Evolutionary conservation across 768 basidiomycete genomes (phyloP).

Genomic region (Galerina marginata): DNA sequence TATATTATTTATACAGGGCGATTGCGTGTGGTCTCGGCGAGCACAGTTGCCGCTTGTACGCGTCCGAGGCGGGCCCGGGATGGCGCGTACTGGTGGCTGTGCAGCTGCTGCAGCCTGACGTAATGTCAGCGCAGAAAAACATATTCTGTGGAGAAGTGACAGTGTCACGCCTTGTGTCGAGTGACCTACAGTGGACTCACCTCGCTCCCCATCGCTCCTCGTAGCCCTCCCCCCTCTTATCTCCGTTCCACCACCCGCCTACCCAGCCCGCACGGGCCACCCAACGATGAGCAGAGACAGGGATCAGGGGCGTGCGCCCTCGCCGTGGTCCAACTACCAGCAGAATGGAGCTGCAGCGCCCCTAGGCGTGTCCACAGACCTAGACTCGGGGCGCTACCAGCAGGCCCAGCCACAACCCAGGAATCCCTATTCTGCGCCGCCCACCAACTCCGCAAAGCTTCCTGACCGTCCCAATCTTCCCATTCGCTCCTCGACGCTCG

Average conservation of each 20-base stretch:
- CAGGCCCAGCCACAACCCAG: slow-evolving; percentile 23
- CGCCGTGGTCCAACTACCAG: slow-evolving; percentile 39
- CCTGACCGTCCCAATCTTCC: slow-evolving; percentile 62
- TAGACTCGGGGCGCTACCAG: slow-evolving; percentile 19
- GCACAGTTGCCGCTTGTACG: slow-evolving; percentile 1
- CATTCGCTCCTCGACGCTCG: slow-evolving; percentile 68
- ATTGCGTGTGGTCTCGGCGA: slow-evolving; percentile 18
- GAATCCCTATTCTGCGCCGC: slow-evolving; percentile 41
- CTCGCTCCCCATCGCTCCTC: background rate
- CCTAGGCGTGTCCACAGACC: slow-evolving; percentile 31
- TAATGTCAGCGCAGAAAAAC: background rate
- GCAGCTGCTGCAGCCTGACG: too few species aligned
- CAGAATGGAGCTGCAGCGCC: slow-evolving; percentile 26
- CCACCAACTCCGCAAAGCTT: slow-evolving; percentile 40
- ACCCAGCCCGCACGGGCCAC: background rate
- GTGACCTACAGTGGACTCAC: background rate
- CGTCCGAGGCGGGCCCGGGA: slow-evolving; percentile 4
- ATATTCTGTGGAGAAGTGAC: background rate
- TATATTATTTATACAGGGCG: slow-evolving; percentile 9
- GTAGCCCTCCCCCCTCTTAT: background rate
- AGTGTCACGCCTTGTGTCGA: background rate
- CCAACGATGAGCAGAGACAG: slow-evolving; percentile 43
- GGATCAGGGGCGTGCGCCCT: slow-evolving; percentile 38
- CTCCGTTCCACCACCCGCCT: background rate
- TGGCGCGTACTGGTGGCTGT: background rate